These are phyloP conservation scores for Tolypocladium ovalisporum DNA, from an alignment of 2,329 filamentous ascomycete genomes.

Conservation along the genomic window DNA sequence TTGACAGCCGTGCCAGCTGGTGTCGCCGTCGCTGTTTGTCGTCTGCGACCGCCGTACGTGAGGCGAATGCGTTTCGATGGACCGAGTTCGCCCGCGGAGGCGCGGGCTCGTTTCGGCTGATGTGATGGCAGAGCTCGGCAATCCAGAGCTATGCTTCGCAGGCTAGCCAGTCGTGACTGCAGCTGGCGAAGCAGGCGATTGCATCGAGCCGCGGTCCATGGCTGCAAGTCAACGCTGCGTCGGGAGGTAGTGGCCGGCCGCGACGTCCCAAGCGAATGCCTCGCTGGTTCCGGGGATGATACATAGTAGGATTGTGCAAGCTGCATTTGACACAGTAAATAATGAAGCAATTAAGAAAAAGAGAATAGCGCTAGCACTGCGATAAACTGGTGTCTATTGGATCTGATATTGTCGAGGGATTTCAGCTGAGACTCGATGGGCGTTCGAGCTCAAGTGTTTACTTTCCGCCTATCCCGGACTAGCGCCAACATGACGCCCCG, in stretches of 20 bases:
- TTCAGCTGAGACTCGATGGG: not conserved
- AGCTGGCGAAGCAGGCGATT: conserved; percentile 35
- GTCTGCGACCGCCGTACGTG: conserved; percentile 17
- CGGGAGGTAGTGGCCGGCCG: not conserved
- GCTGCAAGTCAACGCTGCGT: conserved; percentile 11
- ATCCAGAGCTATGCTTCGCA: conserved; percentile 23
- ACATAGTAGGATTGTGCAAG: not conserved
- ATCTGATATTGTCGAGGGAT: not conserved
- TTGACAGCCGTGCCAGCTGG: not conserved
- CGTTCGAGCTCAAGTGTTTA: conserved; percentile 14
- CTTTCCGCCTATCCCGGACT: conserved; percentile 17
- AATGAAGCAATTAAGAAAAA: not conserved
- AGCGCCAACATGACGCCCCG: conserved; percentile 5
- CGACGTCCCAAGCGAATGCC: not conserved
- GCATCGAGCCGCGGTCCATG: conserved; percentile 37
- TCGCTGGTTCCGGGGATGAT: not conserved
- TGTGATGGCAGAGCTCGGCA: conserved; percentile 4
- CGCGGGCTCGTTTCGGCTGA: conserved; percentile 11
- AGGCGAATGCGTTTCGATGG: conserved; percentile 16
- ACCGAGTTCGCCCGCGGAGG: conserved; percentile 1
- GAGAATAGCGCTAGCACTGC: not conserved
- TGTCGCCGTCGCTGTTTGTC: conserved; percentile 1
- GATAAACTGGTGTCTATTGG: not conserved
- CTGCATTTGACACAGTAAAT: not conserved
- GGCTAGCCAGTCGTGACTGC: conserved; percentile 27